Percentiles rank a stretch among this genome's conserved stretches.
Evolutionary conservation across 345 rosid species (phyloP).

Genomic region (Eucalyptus cloeziana): DNA sequence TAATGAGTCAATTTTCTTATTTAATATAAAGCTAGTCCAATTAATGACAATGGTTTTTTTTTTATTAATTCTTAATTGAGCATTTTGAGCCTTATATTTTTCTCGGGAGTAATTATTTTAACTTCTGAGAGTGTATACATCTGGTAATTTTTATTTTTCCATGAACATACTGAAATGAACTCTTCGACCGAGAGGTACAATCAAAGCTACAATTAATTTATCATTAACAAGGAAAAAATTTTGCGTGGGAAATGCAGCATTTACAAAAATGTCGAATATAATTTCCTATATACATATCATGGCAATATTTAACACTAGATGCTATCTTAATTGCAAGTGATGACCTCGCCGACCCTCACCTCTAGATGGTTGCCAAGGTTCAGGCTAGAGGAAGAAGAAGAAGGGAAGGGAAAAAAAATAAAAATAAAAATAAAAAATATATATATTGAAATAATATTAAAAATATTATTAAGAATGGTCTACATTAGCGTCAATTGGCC

Average conservation of each 20-base stretch:
- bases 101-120: too few species aligned
- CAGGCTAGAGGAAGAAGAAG: too few species aligned
- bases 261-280: not conserved
- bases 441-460: too few species aligned
- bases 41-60: too few species aligned
- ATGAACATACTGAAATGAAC: too few species aligned
- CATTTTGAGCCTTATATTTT: not conserved
- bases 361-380: too few species aligned
- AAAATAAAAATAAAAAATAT: rapidly evolving
- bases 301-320: rapidly evolving
- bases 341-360: rapidly evolving
- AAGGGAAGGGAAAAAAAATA: rapidly evolving
- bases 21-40: too few species aligned
- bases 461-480: too few species aligned
- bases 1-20: not conserved
- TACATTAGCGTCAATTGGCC: rapidly evolving
- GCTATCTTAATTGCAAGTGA: not conserved
- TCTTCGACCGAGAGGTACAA: not conserved
- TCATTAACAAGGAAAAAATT: not conserved
- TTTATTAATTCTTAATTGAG: rapidly evolving
- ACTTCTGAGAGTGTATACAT: not conserved
- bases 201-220: not conserved
- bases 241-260: not conserved
- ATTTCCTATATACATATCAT: too few species aligned
- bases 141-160: too few species aligned